Conservation (phyloP, 2,329 filamentous ascomycete species). For the Colletotrichum sp. region DNA sequence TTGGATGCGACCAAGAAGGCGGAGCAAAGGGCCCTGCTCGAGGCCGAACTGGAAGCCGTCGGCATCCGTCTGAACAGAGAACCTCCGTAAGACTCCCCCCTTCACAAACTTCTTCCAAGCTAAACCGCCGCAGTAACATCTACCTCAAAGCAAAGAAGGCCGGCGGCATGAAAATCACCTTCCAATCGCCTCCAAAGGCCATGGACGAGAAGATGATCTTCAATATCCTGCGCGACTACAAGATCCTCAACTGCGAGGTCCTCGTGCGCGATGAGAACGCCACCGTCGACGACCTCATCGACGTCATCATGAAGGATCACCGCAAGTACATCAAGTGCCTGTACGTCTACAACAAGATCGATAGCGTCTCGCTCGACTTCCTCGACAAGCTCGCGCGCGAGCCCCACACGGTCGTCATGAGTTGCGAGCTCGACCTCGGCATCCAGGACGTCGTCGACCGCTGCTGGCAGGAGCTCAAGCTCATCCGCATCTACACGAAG, state of each 20-base stretch:
- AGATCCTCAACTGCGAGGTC: constrained; percentile 97
- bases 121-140: constrained; percentile 72
- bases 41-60: constrained; percentile 92
- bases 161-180: constrained; percentile 98
- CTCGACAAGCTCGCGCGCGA: constrained; percentile 91
- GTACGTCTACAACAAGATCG: constrained; percentile 99
- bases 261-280: constrained; percentile 93
- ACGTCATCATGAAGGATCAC: constrained; percentile 99
- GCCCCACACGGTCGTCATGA: constrained; percentile 95
- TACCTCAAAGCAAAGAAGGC: constrained; percentile 96
- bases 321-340: constrained; percentile 94
- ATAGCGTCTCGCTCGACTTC: constrained; percentile 91
- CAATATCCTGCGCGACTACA: constrained; percentile 98
- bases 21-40: constrained; percentile 87
- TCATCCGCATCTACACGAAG: constrained; percentile 97
- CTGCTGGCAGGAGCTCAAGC: constrained; percentile 89
- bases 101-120: background rate
- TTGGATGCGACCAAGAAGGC: constrained; percentile 96
- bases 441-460: constrained; percentile 92
- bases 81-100: constrained; percentile 69
- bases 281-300: constrained; percentile 98
- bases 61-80: constrained; percentile 92
- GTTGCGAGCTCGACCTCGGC: constrained; percentile 92
- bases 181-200: constrained; percentile 85
- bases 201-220: constrained; percentile 98